Conservation (phyloP, 371 early-diverging fungal genomes). For the Apophysomyces variabilis region DNA sequence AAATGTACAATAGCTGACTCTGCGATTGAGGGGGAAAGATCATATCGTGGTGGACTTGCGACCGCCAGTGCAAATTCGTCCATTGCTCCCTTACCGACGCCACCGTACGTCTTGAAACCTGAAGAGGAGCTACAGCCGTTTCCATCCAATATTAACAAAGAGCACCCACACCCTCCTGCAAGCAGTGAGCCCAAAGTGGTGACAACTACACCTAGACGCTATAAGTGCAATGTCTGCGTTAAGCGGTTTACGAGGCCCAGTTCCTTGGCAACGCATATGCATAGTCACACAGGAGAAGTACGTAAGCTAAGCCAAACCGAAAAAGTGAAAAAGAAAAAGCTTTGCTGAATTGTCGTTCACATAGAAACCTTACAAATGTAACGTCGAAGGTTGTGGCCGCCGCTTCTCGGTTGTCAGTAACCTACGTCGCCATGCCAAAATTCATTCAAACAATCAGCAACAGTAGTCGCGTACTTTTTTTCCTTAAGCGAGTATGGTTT, state of each 20-base stretch:
- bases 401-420: constrained; percentile 42
- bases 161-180: neutral
- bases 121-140: neutral
- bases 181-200: constrained; percentile 18
- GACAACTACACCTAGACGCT: constrained; percentile 32
- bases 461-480: neutral
- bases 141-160: neutral
- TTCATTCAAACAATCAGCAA: constrained; percentile 19
- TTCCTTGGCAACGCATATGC: constrained; percentile 64
- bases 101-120: neutral
- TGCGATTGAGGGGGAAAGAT: neutral
- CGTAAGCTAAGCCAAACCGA: neutral
- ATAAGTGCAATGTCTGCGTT: constrained; percentile 53
- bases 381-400: constrained; percentile 37
- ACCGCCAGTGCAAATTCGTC: constrained; percentile 2
- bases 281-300: constrained; percentile 68
- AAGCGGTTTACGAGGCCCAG: constrained; percentile 66
- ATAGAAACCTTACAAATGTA: constrained; percentile 40
- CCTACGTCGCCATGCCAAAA: constrained; percentile 39
- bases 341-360: neutral
- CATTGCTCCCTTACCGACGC: neutral
- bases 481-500: neutral
- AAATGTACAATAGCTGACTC: neutral
- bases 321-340: neutral
- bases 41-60: neutral